Evolutionary conservation across 2,329 filamentous ascomycete species (phyloP), one percentile per base, ranked within the genome.

Genomic region (Fusarium napiforme): DNA sequence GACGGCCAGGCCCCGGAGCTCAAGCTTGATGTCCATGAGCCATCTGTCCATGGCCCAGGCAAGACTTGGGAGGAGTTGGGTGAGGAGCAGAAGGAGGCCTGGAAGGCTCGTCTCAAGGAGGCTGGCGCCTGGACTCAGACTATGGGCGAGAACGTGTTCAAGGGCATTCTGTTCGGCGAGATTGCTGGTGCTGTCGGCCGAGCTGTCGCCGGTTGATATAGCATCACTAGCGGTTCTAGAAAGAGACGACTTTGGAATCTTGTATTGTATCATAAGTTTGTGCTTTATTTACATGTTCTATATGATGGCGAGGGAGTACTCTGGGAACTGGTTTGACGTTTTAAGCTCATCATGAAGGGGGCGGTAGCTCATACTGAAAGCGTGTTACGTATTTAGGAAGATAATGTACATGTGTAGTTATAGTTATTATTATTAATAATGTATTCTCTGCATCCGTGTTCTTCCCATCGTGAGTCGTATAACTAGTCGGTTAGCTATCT

Each of bases 121-220:
- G 91, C 93, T 1, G 94, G 94, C 1, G 89, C 94, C 72, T 97
- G 93, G 94, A 89, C 89, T n/a, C 90, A 92, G 79, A 87, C 89
- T 42, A 93, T 96, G 85, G 93, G 93, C 6, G 93, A 96, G 84
- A 87, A 86, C 15, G 89, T 96, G 36, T 88, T 97, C 75, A 90
- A 91, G 82, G 93, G 93, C 6, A 88, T 97, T 37, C 84, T 97
- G 71, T 97, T 97, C 82, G 89, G 91, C 26, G 89, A 94, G 82
- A 85, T 93, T 72, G 92, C 88, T 3, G 92, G 89, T 5, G 83
- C 86, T 58, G 89, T 93, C 21, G 88, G 90, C 9, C 84, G 83
- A 36, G 84, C 86, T 52, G 83, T 89, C 59, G 84, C 79, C 40
- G 84, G 77, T 61, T 86, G 77, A 56, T 37, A 21, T 34, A 19